A percentile compares a stretch with the other conserved stretches of the same genome.
Evolutionary conservation across 768 basidiomycete genomes (phyloP).

Genomic region (Sarcodon aspratus): DNA sequence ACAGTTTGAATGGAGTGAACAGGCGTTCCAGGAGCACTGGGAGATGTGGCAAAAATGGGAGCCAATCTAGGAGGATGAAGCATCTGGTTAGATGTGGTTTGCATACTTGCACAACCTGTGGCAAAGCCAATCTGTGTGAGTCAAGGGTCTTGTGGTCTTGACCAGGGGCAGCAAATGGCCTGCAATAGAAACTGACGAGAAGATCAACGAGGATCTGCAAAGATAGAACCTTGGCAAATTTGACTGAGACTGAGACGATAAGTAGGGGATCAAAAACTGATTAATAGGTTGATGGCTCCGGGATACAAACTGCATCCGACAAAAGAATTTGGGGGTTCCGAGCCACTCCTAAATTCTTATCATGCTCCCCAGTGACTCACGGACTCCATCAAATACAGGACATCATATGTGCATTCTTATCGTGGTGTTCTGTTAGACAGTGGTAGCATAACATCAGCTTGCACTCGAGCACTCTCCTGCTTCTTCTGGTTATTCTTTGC

Average conservation of each 20-base stretch:
- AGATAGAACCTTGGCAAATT: background rate
- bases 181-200: background rate
- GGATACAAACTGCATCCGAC: too few species aligned
- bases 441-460: conserved; percentile 38
- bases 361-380: too few species aligned
- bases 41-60: conserved; percentile 59
- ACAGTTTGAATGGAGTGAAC: conserved; percentile 88
- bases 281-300: too few species aligned
- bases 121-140: background rate
- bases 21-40: conserved; percentile 73
- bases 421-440: conserved; percentile 39
- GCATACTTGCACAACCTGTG: too few species aligned
- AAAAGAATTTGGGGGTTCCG: too few species aligned
- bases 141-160: background rate
- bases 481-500: conserved; percentile 93
- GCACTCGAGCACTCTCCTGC: conserved; percentile 35
- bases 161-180: background rate
- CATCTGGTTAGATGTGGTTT: conserved; percentile 7
- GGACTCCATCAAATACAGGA: background rate
- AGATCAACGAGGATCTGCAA: too few species aligned
- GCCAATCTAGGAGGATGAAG: conserved; percentile 69
- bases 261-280: background rate
- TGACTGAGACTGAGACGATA: background rate
- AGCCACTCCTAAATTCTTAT: too few species aligned
- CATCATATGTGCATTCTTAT: background rate